A percentile compares a stretch with the other conserved stretches of the same genome.
phyloP scores from a whole-genome alignment of 2,329 filamentous ascomycete species.

The Cercospora brassicicola region DNA sequence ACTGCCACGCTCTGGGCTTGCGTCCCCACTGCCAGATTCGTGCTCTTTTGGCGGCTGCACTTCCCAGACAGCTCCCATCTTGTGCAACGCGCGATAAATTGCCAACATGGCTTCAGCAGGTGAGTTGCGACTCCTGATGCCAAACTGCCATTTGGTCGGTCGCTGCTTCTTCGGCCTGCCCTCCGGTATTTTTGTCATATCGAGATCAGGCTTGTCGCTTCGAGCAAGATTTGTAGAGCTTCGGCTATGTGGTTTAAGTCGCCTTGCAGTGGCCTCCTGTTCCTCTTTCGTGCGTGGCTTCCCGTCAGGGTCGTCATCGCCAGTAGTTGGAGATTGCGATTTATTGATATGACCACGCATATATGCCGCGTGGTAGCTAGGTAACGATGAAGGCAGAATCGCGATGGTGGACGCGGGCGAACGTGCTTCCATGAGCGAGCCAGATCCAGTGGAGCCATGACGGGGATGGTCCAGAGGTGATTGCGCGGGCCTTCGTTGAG shows the following conservation, averaged over 20 bases:
- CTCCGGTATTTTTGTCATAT: conserved; percentile 55
- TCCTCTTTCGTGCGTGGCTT: conserved; percentile 57
- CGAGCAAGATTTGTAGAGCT: conserved; percentile 36
- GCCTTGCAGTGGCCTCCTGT: conserved; percentile 75
- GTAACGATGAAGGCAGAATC: conserved; percentile 85
- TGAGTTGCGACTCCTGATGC: conserved; percentile 89
- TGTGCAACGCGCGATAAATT: conserved; percentile 86
- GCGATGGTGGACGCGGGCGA: conserved; percentile 73
- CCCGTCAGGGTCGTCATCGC: conserved; percentile 32
- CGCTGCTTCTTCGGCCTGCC: conserved; percentile 64
- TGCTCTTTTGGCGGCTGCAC: conserved; percentile 44
- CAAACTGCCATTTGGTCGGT: conserved; percentile 94
- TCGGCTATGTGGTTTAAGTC: conserved; percentile 88
- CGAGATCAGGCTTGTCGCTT: conserved; percentile 50
- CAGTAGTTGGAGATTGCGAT: conserved; percentile 31
- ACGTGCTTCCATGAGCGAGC: conserved; percentile 42
- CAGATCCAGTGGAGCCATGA: conserved; percentile 47
- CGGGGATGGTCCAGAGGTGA: conserved; percentile 43
- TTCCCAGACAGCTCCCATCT: conserved; percentile 87
- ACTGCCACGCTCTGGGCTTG: conserved; percentile 31
- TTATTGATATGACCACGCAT: conserved; percentile 65
- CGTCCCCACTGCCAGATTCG: conserved; percentile 42
- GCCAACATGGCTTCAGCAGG: conserved; percentile 92
- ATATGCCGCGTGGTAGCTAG: conserved; percentile 85
- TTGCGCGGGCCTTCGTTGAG: conserved; percentile 16